Percentiles rank a stretch among this genome's conserved stretches.
Evolutionary conservation across 2,329 filamentous ascomycete genomes (phyloP).

Genomic region (Penicillium digitatum): DNA sequence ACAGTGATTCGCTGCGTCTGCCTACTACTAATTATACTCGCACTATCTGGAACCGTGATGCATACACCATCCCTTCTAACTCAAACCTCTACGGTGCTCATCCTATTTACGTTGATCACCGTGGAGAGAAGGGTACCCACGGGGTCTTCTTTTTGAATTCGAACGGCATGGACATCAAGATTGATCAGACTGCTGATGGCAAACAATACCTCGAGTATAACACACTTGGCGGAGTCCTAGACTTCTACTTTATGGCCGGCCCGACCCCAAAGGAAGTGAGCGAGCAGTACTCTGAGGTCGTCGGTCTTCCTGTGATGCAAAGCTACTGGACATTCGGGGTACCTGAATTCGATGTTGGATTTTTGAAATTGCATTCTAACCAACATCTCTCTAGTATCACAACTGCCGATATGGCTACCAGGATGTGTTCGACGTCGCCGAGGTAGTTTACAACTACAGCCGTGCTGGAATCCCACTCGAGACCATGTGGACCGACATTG

Average conservation of each 20-base stretch:
- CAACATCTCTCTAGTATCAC: constrained; percentile 42
- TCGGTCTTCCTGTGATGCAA: constrained; percentile 57
- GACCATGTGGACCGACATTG: constrained; percentile 47
- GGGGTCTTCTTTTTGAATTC: constrained; percentile 68
- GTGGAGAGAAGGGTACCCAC: constrained; percentile 54
- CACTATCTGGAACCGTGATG: constrained; percentile 66
- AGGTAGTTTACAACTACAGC: constrained; percentile 44
- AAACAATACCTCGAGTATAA: constrained; percentile 76
- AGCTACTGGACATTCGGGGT: constrained; percentile 63
- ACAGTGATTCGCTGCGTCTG: constrained; percentile 66
- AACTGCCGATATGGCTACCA: constrained; percentile 63
- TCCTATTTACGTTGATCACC: constrained; percentile 71
- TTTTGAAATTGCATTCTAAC: background rate
- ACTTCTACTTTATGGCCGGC: constrained; percentile 64
- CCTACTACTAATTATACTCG: constrained; percentile 66
- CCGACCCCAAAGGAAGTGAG: constrained; percentile 57
- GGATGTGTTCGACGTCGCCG: constrained; percentile 45
- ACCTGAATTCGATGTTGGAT: constrained; percentile 8
- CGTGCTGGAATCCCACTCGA: constrained; percentile 42
- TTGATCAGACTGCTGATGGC: constrained; percentile 57
- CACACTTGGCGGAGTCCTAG: constrained; percentile 69
- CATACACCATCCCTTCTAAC: constrained; percentile 57
- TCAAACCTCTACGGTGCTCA: constrained; percentile 70
- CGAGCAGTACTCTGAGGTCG: constrained; percentile 56
- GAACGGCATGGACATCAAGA: constrained; percentile 73